Base-by-base conservation (phyloP, 2,329 filamentous ascomycete genomes). In the Knufia petricola region DNA sequence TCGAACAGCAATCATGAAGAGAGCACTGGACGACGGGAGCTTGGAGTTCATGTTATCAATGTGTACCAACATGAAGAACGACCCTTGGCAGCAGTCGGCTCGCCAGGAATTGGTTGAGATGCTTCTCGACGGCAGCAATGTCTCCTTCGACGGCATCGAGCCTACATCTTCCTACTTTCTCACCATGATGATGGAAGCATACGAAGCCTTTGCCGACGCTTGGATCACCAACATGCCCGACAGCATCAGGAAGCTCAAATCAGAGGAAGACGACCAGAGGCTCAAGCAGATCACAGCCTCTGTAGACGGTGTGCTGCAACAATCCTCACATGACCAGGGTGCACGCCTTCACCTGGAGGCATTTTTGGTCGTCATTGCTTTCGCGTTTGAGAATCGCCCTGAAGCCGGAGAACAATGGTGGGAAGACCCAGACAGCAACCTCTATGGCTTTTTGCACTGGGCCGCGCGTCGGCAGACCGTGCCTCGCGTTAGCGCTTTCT, bases 211-310 rank as follows among this genome's bases (percentile, higher is more conserved):
- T 61, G 80, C 90, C 6, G 90, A 96, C 61, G 84, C 85, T 3
- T 94, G 95, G 63, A 94, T 98, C 57, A 86, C 87, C 0, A 95
- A 98, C 61, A 84, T 96, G 70, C 92, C 92, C 0, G 89, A 96
- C 67, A 84, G 92, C 2, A 75, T 98, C 38, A 82, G 90, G 47
- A 87, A 82, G 64, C 72, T 96, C 24, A 87, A 90, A 54, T 77
- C 81, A 1, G 88, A 95, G 52, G 90, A 96, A 65, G 90, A 96
- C 60, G 85, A 92, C 56, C 87, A 94, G 63, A 59, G 69, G 43
- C 53, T 72, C 31, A 64, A 69, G 52, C 68, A 70, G 48, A 65
- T 72, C 40, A 69, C 68, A 20, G 68, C 69, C 30, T 60, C 71
- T 37, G 62, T 68, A 50, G 68, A 71, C 52, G 66, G 68, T 2